Base-by-base conservation (phyloP, 768 basidiomycete genomes). In the Lentinula sp. region DNA sequence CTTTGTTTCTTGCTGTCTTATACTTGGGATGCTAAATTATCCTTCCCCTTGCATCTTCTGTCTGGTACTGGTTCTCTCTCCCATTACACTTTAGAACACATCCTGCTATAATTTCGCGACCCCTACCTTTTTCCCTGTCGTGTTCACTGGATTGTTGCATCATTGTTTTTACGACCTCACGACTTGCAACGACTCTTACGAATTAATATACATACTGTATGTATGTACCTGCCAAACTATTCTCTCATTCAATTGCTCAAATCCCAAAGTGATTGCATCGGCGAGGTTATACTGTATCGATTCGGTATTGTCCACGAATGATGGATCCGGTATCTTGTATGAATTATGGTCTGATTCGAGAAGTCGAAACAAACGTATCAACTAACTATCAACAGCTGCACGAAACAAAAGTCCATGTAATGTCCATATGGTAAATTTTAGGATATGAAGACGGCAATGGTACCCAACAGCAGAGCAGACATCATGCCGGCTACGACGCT, bases 401-500 rank as follows among this genome's bases (percentile, higher is more conserved):
- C 21, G 46, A 16, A 48, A 39, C 37, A 48, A 48, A n/a, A 21
- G 46, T 48, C 46, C 46, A 23, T 11, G 6, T 9, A 48, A 21
- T 48, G 46, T 48, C n/a, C 46, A 7, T 4, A 43, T n/a, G 46
- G 37, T 52, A 39, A 8, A 39, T 0, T 39, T 60, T 42, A 60
- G 35, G 49, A 50, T 37, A 60, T n/a, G 35, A 60, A 42, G 9
- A 60, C 2, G 8, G 59, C 59, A 32, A 60, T 35, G 9, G 49
- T 23, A 16, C 59, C 59, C 48, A 60, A 43, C 4, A 52, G 13
- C 49, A 60, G 31, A 3, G 59, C 59, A 21, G 21, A 34, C 39
- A 42, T 43, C 59, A 60, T 52, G 6, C 59, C 59, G 42, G 52
- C 8, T 23, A 60, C 59, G 21, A 42, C 59, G n/a, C 28, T 52